Base-by-base conservation (phyloP, 495 filamentous ascomycete genomes). In the Neohortaea acidophila region DNA sequence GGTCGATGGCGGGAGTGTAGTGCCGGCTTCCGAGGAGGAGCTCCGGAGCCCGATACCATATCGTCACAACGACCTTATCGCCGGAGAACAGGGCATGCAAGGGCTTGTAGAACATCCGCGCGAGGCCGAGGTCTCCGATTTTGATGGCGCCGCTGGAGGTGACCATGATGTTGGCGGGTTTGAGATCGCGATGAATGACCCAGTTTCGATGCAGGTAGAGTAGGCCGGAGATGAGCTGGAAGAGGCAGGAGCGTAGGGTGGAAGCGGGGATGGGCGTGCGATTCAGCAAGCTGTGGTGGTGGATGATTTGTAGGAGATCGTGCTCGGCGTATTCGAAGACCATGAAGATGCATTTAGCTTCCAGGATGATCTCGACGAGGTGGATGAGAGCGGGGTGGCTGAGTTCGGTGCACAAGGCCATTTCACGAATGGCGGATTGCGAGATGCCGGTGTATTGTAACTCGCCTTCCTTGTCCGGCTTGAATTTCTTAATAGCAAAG, bases 291-390 rank as follows among this genome's bases (percentile, higher is more conserved):
- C 84, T 87, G 61, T 99, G 89, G 52, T 94, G 84, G 54, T 99
- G 89, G 49, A 99, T 94, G 45, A 99, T 96, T 59, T 96, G 91
- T 6, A 99, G 68, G 28, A 99, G 66, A 56, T 99, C 89, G 59
- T 84, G 89, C 59, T 99, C 89, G 47, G 86, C 87, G 54, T 94
- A 99, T 59, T 96, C 89, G 53, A 99, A 99, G 14, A 99, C 86
- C 83, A 99, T 99, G 60, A 85, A 96, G 53, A 99, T 99, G 64
- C 85, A 94, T 62, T 94, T 96, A 59, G 92, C 84, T 60, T 99
- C 85, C 11, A 99, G 66, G 53, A 96, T 94, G 51, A 94, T 99
- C 58, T 99, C 89, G 47, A 87, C 73, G 21, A 94, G 69, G 42
- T 79, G 72, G 52, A 99, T 87, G 30, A 99, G 78, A 54, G 96